These are phyloP conservation scores for Xerocomellus chrysenteron DNA, from an alignment of 768 basidiomycete species.

Conservation along the genomic window DNA sequence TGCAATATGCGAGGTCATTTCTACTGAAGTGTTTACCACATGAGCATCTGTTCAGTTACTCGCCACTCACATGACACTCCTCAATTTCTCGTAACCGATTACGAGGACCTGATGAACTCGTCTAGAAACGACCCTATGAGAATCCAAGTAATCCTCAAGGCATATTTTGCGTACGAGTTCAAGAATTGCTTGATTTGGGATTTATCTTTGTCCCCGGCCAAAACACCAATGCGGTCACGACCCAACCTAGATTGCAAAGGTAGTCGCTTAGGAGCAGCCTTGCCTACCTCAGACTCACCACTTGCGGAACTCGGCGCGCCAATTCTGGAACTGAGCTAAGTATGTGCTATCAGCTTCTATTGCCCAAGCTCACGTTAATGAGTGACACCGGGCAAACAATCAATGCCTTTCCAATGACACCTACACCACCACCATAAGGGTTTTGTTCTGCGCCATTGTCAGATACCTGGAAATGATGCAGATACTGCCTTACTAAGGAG, in stretches of 20 bases:
- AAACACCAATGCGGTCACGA: conserved; percentile 53
- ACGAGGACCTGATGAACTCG: conserved; percentile 82
- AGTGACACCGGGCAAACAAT: conserved; percentile 95
- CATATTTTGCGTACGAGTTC: conserved; percentile 53
- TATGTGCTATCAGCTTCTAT: neutral
- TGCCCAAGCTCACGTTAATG: conserved; percentile 57
- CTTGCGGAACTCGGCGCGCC: conserved; percentile 94
- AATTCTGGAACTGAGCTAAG: conserved; percentile 58
- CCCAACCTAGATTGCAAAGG: conserved; percentile 44
- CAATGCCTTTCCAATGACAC: conserved; percentile 74
- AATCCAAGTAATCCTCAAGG: neutral
- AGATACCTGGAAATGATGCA: conserved; percentile 2
- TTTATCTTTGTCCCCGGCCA: conserved; percentile 61
- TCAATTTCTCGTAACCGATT: conserved; percentile 91
- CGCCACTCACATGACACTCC: conserved; percentile 70
- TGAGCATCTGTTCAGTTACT: neutral
- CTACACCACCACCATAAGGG: conserved; percentile 57
- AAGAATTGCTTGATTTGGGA: conserved; percentile 65
- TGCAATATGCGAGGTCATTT: conserved; percentile 59
- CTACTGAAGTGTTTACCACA: conserved; percentile 31
- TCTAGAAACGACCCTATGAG: conserved; percentile 35
- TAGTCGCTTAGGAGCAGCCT: neutral
- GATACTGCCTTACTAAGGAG: conserved; percentile 68
- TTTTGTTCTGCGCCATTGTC: conserved; percentile 64
- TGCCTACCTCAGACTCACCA: conserved; percentile 57